These are phyloP conservation scores for Sporothrix schenckii DNA, from an alignment of 2,329 filamentous ascomycete species.

Conservation along the genomic window DNA sequence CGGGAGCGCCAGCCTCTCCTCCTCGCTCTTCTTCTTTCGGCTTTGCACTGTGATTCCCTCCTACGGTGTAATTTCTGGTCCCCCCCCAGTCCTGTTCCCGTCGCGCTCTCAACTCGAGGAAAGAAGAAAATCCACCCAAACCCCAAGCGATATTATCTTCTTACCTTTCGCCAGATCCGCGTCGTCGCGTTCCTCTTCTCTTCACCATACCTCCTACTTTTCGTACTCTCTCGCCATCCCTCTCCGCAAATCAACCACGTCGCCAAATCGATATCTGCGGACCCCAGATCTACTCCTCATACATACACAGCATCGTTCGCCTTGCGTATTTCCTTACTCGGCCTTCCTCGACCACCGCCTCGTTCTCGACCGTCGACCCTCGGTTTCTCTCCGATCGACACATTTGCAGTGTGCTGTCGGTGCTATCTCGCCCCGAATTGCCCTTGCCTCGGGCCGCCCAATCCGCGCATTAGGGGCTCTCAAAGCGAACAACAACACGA, in stretches of 20 bases:
- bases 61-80: conserved; percentile 21
- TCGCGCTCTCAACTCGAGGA: conserved; percentile 4
- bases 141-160: conserved; percentile 8
- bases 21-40: conserved; percentile 4
- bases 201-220: conserved; percentile 2
- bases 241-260: background rate
- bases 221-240: conserved; percentile 8
- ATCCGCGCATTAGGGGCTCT: conserved; percentile 32
- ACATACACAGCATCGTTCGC: conserved; percentile 18
- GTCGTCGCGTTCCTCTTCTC: conserved; percentile 23
- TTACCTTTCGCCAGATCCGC: conserved; percentile 16
- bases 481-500: background rate
- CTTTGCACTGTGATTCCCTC: conserved; percentile 5
- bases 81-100: conserved; percentile 3
- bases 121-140: conserved; percentile 21
- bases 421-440: conserved; percentile 22
- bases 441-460: conserved; percentile 32
- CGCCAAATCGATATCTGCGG: background rate
- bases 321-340: background rate
- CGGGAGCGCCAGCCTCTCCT: conserved; percentile 12
- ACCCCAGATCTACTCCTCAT: conserved; percentile 7
- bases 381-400: conserved; percentile 7
- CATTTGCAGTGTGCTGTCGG: conserved; percentile 18
- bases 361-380: background rate
- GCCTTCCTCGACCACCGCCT: background rate